Percentiles rank a stretch among this genome's conserved stretches.
Evolutionary conservation across 2,329 filamentous ascomycete species (phyloP).

Genomic region (Sclerotinia glacialis): DNA sequence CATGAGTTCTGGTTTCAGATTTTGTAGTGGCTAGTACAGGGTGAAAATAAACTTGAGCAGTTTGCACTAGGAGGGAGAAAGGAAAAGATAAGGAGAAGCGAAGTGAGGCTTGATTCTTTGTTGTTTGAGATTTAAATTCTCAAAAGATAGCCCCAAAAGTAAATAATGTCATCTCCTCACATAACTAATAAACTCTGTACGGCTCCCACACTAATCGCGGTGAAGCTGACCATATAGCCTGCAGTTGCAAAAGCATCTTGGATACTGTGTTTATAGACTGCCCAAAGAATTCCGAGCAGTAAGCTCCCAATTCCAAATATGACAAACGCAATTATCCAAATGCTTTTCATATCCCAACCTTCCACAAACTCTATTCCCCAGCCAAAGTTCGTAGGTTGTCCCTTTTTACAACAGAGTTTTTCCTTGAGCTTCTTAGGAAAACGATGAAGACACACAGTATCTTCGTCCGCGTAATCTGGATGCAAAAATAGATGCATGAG

Average conservation of each 20-base stretch:
- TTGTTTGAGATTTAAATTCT: too few relatives aligned
- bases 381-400: slow-evolving; percentile 25
- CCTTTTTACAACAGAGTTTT: slow-evolving; percentile 24
- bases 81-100: too few relatives aligned
- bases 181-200: slow-evolving; percentile 38
- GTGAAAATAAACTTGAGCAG: not conserved
- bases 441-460: slow-evolving; percentile 25
- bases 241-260: slow-evolving; percentile 31
- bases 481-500: slow-evolving; percentile 30
- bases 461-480: slow-evolving; percentile 25
- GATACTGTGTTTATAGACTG: slow-evolving; percentile 25
- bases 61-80: too few relatives aligned
- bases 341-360: slow-evolving; percentile 27
- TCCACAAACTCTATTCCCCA: slow-evolving; percentile 33
- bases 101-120: too few relatives aligned
- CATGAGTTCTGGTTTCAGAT: too few relatives aligned
- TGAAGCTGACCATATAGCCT: slow-evolving; percentile 30
- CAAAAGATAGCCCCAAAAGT: too few relatives aligned
- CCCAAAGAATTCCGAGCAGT: slow-evolving; percentile 26
- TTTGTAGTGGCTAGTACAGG: not conserved
- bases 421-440: slow-evolving; percentile 33
- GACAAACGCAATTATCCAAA: slow-evolving; percentile 27
- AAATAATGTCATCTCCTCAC: slow-evolving; percentile 3
- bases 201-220: slow-evolving; percentile 26
- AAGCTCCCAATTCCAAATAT: slow-evolving; percentile 28